Base-by-base conservation (phyloP, 2,329 filamentous ascomycete genomes). In the Mollisiaceae sp. region DNA sequence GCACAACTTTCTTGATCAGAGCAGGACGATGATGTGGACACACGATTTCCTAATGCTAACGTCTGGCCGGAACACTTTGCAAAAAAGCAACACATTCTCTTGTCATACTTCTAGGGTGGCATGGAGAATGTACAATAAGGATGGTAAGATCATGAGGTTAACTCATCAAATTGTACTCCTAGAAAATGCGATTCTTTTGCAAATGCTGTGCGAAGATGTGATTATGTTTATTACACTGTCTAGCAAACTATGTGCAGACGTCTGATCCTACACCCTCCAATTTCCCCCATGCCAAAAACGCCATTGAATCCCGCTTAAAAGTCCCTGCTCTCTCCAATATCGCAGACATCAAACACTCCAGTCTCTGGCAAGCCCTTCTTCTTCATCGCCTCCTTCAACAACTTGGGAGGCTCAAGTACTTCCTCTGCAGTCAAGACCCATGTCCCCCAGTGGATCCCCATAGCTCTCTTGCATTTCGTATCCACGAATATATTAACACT, bases 361-460 rank as follows among this genome's bases (percentile, higher is more conserved):
- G 82, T 85, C 77, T 94, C 90, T 0, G 85, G 81, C 0, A 96
- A 75, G 0, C 86, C 87, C 72, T 88, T 89, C 73, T 83, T 85
- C 72, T 81, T 84, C 75, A 97, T 78, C 2, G 93, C 93, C 75
- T 91, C 82, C 77, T 83, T 89, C 67, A 97, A 79, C 76, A 91
- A 79, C 76, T 77, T 80, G 1, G 93, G 93, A 55, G 94, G 94
- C 79, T 97, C 93, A 64, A 94, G 77, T 1, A 97, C 90, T 65
- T 94, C 91, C 78, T 98, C 94, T 66, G 87, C 83, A 0, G 94
- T 97, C 71, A 74, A 60, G 2, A 70, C 89, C 93, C 94, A 97
- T 0, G 91, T 89, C 2, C 93, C 94, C 93, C 94, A 97, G 76
- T 97, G 94, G 72, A 97, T 97, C 1, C 87, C 94, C 80, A 97